These are phyloP conservation scores for Fusarium coicis DNA, from an alignment of 2,329 filamentous ascomycete genomes.

Conservation along the genomic window DNA sequence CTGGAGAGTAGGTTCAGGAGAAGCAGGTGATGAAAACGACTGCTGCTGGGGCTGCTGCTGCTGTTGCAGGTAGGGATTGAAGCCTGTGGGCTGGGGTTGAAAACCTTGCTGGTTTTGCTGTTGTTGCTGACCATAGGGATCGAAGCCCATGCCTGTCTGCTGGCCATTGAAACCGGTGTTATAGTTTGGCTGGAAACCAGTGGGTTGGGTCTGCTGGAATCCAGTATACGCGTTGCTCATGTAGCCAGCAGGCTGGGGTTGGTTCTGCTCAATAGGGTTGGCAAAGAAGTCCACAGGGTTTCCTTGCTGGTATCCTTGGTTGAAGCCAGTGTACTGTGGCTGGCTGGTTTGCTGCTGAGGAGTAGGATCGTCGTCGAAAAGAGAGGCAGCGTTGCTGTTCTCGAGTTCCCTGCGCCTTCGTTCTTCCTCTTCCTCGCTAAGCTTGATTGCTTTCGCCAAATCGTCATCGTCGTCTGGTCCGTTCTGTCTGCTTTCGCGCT, in stretches of 20 bases:
- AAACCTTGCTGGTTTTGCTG: constrained; percentile 55
- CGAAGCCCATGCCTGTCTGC: constrained; percentile 74
- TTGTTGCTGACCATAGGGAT: constrained; percentile 69
- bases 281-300: constrained; percentile 97
- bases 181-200: constrained; percentile 69
- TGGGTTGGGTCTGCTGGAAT: constrained; percentile 58
- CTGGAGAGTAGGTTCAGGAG: constrained; percentile 71
- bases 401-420: constrained; percentile 87
- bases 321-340: constrained; percentile 87
- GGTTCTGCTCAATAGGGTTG: constrained; percentile 84
- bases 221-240: constrained; percentile 67
- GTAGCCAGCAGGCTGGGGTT: constrained; percentile 84
- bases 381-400: constrained; percentile 81
- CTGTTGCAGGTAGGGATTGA: constrained; percentile 61
- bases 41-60: constrained; percentile 53
- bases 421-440: constrained; percentile 96
- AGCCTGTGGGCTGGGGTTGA: constrained; percentile 64
- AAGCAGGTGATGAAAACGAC: constrained; percentile 53
- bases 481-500: constrained; percentile 71
- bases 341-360: constrained; percentile 65
- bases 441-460: constrained; percentile 90
- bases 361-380: constrained; percentile 85
- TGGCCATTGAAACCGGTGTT: constrained; percentile 71
- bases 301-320: constrained; percentile 98
- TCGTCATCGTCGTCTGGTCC: constrained; percentile 80